Percentiles rank a stretch among this genome's conserved stretches.
Evolutionary conservation across 1,284 basidiomycete genomes (phyloP).

Genomic region (Cutaneotrichosporon sp.): DNA sequence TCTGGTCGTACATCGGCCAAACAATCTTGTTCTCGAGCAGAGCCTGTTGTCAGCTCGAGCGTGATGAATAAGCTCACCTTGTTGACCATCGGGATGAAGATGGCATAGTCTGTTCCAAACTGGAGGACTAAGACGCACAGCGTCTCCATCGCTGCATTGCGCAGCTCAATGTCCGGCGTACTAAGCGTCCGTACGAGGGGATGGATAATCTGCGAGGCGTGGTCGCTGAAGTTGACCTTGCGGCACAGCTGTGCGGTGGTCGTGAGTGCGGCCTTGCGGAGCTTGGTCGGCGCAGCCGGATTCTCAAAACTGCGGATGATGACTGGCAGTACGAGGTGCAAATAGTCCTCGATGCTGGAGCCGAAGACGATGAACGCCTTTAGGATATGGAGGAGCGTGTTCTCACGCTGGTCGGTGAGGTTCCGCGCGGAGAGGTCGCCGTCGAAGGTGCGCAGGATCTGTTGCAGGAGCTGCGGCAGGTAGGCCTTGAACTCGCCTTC

Average conservation of each 20-base stretch:
- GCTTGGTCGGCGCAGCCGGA: slow-evolving; percentile 67
- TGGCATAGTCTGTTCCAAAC: slow-evolving; percentile 93
- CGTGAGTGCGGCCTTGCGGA: slow-evolving; percentile 85
- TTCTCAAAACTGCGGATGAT: slow-evolving; percentile 91
- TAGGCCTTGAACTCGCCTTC: slow-evolving; percentile 99
- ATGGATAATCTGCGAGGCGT: slow-evolving; percentile 95
- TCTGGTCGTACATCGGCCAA: slow-evolving; percentile 83
- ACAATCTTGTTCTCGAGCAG: slow-evolving; percentile 74
- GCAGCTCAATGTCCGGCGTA: slow-evolving; percentile 72
- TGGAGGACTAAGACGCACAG: slow-evolving; percentile 89
- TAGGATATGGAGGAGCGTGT: slow-evolving; percentile 75
- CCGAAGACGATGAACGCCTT: slow-evolving; percentile 92
- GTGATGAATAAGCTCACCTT: slow-evolving; percentile 62
- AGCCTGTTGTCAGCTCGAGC: slow-evolving; percentile 57
- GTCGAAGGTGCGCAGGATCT: slow-evolving; percentile 85
- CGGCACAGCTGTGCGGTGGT: slow-evolving; percentile 88
- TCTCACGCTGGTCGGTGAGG: slow-evolving; percentile 73
- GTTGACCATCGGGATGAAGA: slow-evolving; percentile 95
- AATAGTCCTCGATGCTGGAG: slow-evolving; percentile 94
- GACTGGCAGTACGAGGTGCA: slow-evolving; percentile 93
- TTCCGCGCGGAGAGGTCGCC: slow-evolving; percentile 61
- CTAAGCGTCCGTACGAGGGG: slow-evolving; percentile 87
- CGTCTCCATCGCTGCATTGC: slow-evolving; percentile 87
- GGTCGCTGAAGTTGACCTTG: slow-evolving; percentile 98
- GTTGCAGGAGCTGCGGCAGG: slow-evolving; percentile 86